A percentile compares a stretch with the other conserved stretches of the same genome.
Evolutionary conservation across 1,284 basidiomycete genomes (phyloP).

Genomic region (Erythrobasidium hasegawianum): DNA sequence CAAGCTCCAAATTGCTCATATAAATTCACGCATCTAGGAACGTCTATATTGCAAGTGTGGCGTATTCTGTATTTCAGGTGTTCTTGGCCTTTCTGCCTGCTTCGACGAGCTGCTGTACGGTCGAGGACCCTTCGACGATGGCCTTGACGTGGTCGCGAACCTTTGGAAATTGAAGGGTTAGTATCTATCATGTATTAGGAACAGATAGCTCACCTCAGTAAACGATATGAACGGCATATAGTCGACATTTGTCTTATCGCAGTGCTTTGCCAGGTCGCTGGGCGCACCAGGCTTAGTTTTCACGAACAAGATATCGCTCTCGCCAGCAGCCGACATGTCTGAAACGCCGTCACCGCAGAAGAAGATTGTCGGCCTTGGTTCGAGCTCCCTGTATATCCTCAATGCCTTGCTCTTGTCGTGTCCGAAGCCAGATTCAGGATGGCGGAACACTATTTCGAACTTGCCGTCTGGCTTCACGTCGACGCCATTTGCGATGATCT

Average conservation of each 20-base stretch:
- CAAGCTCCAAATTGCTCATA: no score
- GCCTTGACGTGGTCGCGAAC: constrained; percentile 61
- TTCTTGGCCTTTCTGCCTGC: constrained; percentile 9
- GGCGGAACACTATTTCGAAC: constrained; percentile 82
- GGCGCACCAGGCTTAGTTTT: constrained; percentile 72
- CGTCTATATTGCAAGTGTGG: not conserved
- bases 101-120: constrained; percentile 11
- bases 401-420: constrained; percentile 93
- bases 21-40: not conserved
- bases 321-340: constrained; percentile 66
- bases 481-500: constrained; percentile 86
- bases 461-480: constrained; percentile 59
- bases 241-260: constrained; percentile 52
- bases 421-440: constrained; percentile 76
- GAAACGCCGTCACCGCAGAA: constrained; percentile 93
- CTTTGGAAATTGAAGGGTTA: not conserved
- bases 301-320: constrained; percentile 86
- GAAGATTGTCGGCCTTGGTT: constrained; percentile 69
- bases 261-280: constrained; percentile 79
- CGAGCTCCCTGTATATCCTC: constrained; percentile 70
- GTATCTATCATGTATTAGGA: not conserved
- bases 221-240: constrained; percentile 51
- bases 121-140: constrained; percentile 55
- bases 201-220: constrained; percentile 28
- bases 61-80: not conserved